Base-by-base conservation (phyloP, 305 asterid genomes). In the Petunia hybrid region DNA sequence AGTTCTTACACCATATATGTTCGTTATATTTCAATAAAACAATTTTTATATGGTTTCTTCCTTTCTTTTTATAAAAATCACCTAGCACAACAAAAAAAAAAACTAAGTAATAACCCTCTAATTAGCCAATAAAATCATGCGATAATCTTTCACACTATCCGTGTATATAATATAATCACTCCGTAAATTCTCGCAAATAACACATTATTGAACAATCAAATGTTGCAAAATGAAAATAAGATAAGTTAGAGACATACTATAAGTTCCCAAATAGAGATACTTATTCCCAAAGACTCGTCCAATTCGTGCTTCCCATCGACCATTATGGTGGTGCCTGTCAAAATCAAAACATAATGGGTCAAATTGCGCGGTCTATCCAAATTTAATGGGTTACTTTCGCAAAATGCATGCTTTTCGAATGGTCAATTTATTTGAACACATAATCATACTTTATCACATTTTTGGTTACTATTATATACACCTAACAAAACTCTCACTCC, bases 301-400 rank as follows among this genome's bases (percentile, higher is more conserved):
- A 31, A 95, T 95, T 13, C 99, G 83, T 3, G 99, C 99, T 88
- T 95, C 99, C 99, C 99, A 95, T 82, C 98, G 90, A 16, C 99
- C 99, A 62, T 95, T 95, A 67, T 94, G 98, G 81, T 95, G 99
- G 89, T 95, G 99, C 97, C 98, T 95, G 89, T 82, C 85, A 39
- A 48, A n/a, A 48, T 53, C 43, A 55, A 77, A 80, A 82, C 13
- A 67, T 46, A 46, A 41, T 1, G 22, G 46, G 77, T 83, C 84
- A 87, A 85, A 2, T 35, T n/a, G 31, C 55, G 38, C 43, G 8
- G 68, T 77, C n/a, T 13, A 2, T 14, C 40, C 64, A 60, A 31
- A 76, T 59, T 0, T 4, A 10, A 63, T 6, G 69, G 43, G 43
- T 63, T 63, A 4, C 12, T 71, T 46, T 31, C 10, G 3, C 46